These are phyloP conservation scores for Aspergillus sp. DNA, from an alignment of 2,329 filamentous ascomycete genomes.

Conservation along the genomic window DNA sequence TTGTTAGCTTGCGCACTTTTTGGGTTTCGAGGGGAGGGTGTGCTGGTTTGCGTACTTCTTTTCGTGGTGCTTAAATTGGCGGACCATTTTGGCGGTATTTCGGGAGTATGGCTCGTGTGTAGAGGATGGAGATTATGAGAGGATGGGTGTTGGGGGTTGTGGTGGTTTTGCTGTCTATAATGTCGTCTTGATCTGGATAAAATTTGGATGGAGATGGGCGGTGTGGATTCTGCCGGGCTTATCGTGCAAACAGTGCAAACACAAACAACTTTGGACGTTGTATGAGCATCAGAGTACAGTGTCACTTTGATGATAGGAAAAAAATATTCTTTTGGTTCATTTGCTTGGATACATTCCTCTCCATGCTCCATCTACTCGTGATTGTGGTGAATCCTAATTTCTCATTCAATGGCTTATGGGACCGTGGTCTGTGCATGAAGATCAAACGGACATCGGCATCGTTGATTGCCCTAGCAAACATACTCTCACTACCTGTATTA, in stretches of 20 bases:
- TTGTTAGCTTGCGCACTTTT: neutral
- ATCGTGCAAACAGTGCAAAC: neutral
- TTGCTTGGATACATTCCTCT: no score
- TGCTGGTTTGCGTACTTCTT: constrained; percentile 68
- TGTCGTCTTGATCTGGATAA: neutral
- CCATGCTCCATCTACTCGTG: no score
- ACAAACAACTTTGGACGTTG: no score
- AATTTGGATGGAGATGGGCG: constrained; percentile 5
- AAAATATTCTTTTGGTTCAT: no score
- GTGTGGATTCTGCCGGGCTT: neutral
- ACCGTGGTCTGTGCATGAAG: neutral
- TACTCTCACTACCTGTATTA: neutral
- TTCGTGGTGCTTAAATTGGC: constrained; percentile 96
- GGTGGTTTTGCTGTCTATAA: neutral
- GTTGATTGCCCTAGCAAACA: no score
- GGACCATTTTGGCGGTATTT: constrained; percentile 77
- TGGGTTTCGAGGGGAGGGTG: neutral
- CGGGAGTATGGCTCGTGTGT: no score
- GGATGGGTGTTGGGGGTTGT: neutral
- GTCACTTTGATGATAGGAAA: no score
- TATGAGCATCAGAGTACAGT: no score
- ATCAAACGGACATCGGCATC: neutral
- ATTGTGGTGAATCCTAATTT: no score
- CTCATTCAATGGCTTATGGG: no score
- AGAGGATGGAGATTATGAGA: neutral